These are phyloP conservation scores for Jamesozyma lodderae DNA, from an alignment of 805 yeast species.

Conservation along the genomic window DNA sequence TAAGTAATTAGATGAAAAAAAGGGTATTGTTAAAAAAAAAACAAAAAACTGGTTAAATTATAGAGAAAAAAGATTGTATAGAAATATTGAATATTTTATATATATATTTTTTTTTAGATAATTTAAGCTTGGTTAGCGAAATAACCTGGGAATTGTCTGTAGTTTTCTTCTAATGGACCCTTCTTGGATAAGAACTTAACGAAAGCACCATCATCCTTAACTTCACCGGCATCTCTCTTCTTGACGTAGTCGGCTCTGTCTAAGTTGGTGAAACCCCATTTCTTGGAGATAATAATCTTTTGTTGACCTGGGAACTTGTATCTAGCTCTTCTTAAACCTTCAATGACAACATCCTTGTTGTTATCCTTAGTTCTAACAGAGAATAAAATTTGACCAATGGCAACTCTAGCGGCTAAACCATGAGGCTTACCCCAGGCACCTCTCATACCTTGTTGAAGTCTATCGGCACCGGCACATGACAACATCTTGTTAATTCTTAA, in stretches of 20 bases:
- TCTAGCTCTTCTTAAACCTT: constrained; percentile 99
- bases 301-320: constrained; percentile 99
- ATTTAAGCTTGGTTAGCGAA: constrained; percentile 38
- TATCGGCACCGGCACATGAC: constrained; percentile 99
- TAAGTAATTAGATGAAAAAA: not conserved
- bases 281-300: constrained; percentile 97
- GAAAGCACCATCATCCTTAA: constrained; percentile 99
- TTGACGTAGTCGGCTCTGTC: constrained; percentile 94
- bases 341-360: constrained; percentile 95
- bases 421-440: constrained; percentile 99
- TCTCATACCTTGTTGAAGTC: constrained; percentile 99
- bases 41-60: not conserved
- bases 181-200: constrained; percentile 96
- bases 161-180: constrained; percentile 91
- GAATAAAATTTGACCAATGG: constrained; percentile 96
- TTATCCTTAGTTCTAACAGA: constrained; percentile 97
- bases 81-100: not conserved
- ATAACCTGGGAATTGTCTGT: constrained; percentile 88
- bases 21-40: not conserved
- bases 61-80: not conserved
- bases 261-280: constrained; percentile 99
- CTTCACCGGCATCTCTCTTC: constrained; percentile 95
- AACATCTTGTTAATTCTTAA: constrained; percentile 99
- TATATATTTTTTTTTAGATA: constrained; percentile 34
- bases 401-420: constrained; percentile 98